A percentile compares a stretch with the other conserved stretches of the same genome.
These are phyloP conservation scores for Byssoonygena ceratinophila DNA, from an alignment of 2,329 filamentous ascomycete species.

Conservation along the genomic window DNA sequence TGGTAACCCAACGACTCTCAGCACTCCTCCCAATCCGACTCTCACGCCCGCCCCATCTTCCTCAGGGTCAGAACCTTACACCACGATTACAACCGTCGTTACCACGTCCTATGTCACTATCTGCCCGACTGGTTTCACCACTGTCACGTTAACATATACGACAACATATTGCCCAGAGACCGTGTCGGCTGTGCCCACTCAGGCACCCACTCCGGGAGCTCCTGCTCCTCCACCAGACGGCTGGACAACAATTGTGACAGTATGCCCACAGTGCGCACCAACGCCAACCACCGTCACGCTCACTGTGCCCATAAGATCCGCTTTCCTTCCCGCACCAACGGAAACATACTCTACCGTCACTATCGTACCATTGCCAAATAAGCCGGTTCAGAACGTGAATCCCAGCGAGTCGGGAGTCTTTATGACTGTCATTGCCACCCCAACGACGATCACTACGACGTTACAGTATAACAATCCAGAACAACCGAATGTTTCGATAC, in stretches of 20 bases:
- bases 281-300: conserved; percentile 33
- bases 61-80: conserved; percentile 15
- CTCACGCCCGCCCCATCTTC: not conserved
- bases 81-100: conserved; percentile 30
- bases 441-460: not conserved
- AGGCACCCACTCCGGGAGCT: conserved; percentile 19
- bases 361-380: not conserved
- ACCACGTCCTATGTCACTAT: conserved; percentile 35
- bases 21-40: not conserved
- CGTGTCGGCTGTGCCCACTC: conserved; percentile 23
- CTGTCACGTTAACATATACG: conserved; percentile 31
- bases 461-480: not conserved
- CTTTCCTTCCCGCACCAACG: not conserved
- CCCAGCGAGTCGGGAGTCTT: not conserved
- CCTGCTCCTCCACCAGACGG: conserved; percentile 25
- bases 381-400: not conserved
- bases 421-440: not conserved
- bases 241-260: conserved; percentile 34
- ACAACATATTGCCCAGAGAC: conserved; percentile 30
- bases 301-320: conserved; percentile 20
- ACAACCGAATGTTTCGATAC: not conserved
- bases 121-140: conserved; percentile 36
- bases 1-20: not conserved
- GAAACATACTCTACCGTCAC: not conserved
- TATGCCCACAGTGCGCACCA: conserved; percentile 31